Base-by-base conservation (phyloP, 78 protist genomes). In the Diacronema lutheri region DNA sequence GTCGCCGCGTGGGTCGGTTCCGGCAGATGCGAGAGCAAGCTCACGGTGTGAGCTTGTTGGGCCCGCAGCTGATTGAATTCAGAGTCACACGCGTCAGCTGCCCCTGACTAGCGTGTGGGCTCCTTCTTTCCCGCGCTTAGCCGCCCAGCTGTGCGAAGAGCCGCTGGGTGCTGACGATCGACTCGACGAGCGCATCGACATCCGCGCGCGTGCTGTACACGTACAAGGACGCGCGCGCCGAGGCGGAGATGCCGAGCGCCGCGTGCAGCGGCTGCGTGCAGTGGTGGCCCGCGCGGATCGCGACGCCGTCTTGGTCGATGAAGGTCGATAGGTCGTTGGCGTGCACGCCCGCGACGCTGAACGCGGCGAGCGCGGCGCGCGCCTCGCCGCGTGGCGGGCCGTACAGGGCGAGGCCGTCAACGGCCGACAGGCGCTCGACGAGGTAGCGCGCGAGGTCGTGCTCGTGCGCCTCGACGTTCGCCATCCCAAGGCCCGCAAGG, bases 201-300 rank as follows among this genome's bases (percentile, higher is more conserved):
- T 82, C 77, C 37, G 35, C 74, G 61, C 1, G 33, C 37, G 55
- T 60, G 85, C 60, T 60, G 76, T 82, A 64, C 11, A 40, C 1
- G 76, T 82, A 64, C 33, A 82, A 31, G 21, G 86, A 82, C 23
- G 58, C 86, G 23, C 73, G 71, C 64, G 86, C 86, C 41, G 85
- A 64, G 29, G 56, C 1, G 76, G 76, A 71, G 73, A 66, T n/a
- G 66, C 66, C 74, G 60, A 56, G 79, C 10, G 62, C 44, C 19
- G 56, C 37, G 37, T 5, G 66, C n/a, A 73, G 66, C 4, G 83
- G 73, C 84, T 74, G 82, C 29, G 89, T 62, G 83, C 89, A 86
- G 76, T 86, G 89, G 84, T 86, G 89, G 9, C 89, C 89, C 29
- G 84, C 29, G 37, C 89, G 89, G 73, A 77, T 31, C 46, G 84